These are phyloP conservation scores for Testicularia cyperi DNA, from an alignment of 1,284 basidiomycete genomes.

Conservation along the genomic window DNA sequence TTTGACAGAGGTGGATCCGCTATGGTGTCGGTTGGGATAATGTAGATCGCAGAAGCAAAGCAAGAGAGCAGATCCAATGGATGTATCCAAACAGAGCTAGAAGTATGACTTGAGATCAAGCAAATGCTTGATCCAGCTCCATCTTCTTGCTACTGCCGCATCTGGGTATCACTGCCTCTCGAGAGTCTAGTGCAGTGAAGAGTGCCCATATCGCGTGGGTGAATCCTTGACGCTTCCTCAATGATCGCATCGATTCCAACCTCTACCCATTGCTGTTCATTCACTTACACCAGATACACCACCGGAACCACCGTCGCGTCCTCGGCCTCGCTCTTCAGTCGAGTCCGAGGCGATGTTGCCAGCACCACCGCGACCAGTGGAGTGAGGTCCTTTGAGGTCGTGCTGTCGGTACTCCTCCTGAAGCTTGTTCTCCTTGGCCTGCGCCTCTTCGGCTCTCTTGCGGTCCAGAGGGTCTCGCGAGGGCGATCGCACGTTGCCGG, in stretches of 20 bases:
- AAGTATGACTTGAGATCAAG: too few relatives aligned
- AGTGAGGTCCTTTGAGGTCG: conserved; percentile 63
- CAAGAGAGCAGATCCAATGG: not conserved
- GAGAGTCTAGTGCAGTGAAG: too few relatives aligned
- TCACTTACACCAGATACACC: conserved; percentile 36
- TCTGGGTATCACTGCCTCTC: too few relatives aligned
- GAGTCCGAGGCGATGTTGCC: conserved; percentile 65
- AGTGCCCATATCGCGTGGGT: too few relatives aligned
- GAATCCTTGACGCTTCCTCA: too few relatives aligned
- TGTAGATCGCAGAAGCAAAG: not conserved
- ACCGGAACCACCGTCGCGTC: conserved; percentile 12
- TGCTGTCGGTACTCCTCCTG: conserved; percentile 61
- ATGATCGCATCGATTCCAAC: too few relatives aligned
- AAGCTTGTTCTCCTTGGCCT: conserved; percentile 49
- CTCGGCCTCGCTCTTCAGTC: conserved; percentile 38
- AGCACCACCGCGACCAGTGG: conserved; percentile 70
- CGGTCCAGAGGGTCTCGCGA: conserved; percentile 66
- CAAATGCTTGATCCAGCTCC: too few relatives aligned
- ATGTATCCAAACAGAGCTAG: too few relatives aligned
- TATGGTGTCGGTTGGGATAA: too few relatives aligned
- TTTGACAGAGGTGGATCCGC: too few relatives aligned
- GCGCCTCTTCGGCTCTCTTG: conserved; percentile 39
- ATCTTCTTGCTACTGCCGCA: too few relatives aligned
- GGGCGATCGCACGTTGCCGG: conserved; percentile 74
- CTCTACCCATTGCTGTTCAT: too few relatives aligned